Conservation (phyloP, 2,329 filamentous ascomycete species). For the Colletotrichum sp. region DNA sequence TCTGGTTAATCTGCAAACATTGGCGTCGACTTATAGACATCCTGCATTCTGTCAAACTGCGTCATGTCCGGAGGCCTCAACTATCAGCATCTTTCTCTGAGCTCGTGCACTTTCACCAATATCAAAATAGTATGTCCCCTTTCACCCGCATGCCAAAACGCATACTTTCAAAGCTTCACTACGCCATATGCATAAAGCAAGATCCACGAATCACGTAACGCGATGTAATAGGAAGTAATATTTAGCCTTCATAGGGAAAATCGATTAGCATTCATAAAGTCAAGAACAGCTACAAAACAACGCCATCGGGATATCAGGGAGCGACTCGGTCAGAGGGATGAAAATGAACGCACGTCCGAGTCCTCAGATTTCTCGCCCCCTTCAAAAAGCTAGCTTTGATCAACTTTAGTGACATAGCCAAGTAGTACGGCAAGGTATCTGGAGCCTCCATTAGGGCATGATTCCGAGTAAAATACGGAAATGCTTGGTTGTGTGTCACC, state of each 20-base stretch:
- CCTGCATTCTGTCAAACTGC: not conserved
- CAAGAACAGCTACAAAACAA: not conserved
- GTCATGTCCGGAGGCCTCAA: not conserved
- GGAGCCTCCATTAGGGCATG: not conserved
- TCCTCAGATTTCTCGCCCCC: not conserved
- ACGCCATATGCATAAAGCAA: fast-evolving
- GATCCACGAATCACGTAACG: not conserved
- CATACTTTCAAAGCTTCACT: not conserved
- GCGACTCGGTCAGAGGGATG: not conserved
- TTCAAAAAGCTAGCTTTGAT: not conserved
- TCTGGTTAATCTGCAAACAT: not conserved
- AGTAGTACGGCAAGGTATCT: not conserved
- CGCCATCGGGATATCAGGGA: not conserved
- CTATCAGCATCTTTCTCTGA: not conserved
- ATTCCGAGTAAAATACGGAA: not conserved
- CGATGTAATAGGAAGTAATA: not conserved
- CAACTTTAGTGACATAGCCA: not conserved
- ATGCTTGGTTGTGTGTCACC: not conserved
- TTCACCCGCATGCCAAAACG: not conserved
- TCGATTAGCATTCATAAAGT: not conserved
- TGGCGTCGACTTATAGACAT: not conserved
- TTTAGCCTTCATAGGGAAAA: fast-evolving
- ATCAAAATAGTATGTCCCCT: fast-evolving
- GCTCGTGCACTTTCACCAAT: fast-evolving
- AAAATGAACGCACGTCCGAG: not conserved